Base-by-base conservation (phyloP, 2,329 filamentous ascomycete species). In the Cercospora canescens region DNA sequence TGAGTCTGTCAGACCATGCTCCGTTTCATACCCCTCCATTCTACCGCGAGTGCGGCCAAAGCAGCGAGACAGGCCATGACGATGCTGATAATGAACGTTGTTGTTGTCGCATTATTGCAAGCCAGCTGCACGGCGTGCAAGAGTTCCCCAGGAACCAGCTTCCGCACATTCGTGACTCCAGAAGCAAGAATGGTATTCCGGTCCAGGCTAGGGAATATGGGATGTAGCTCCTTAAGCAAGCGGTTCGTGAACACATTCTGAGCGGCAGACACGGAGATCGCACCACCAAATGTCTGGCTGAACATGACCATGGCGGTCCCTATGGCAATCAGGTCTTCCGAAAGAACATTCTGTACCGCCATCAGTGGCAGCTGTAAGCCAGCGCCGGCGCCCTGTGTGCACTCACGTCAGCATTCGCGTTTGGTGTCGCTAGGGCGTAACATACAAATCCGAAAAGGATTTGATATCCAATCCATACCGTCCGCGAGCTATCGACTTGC, bases 21-120 rank as follows among this genome's bases (percentile, higher is more conserved):
- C 2, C 64, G 54, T 80, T 90, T 91, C 74, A 91, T 87, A 70
- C 80, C 88, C 73, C 80, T 84, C 88, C 88, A 91, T 78, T 90
- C 85, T 70, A 91, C 83, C 6, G 79, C 77, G 0, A 82, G 69
- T 0, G 83, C 81, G 0, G 86, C 88, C 6, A 89, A 26, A 16
- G 89, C 79, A 6, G 82, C 83, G 7, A 88, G 62, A 8, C 80
- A 80, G 0, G 82, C 80, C 72, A 88, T 78, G 2, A 84, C 82
- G 6, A 88, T 77, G 1, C 81, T 83, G 11, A 91, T 84, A 65
- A 85, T 83, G 72, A 89, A 91, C 0, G 84, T 83, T 64, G 83
- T 77, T 1, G 82, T 82, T 35, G 92, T 75, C 0, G 88, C 81
- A 26, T 80, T 75, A 72, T 91, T 91, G 78, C 91, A 92, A 0